Evolutionary conservation across 257 asterid species (phyloP).

Genomic region (Gynochthodes officinalis): DNA sequence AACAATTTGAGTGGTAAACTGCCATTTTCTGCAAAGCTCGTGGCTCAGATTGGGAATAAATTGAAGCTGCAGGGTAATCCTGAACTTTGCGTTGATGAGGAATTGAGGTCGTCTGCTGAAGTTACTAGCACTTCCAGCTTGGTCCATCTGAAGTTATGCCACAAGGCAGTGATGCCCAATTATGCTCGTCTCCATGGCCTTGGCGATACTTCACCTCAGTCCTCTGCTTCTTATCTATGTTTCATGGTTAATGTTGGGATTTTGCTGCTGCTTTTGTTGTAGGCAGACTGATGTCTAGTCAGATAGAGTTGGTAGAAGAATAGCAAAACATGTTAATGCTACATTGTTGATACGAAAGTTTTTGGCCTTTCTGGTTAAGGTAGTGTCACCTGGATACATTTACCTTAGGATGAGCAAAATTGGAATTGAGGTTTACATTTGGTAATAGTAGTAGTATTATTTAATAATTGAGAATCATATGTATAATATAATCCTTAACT

Average conservation of each 20-base stretch:
- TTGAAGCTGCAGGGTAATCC: conserved; percentile 80
- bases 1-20: conserved; percentile 72
- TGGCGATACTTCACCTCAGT: conserved; percentile 26
- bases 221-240: conserved; percentile 21
- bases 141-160: conserved; percentile 50
- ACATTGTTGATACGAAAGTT: conserved; percentile 27
- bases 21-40: conserved; percentile 58
- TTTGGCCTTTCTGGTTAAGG: neutral
- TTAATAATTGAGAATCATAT: too few species aligned
- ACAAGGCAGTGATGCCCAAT: conserved; percentile 30
- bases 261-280: conserved; percentile 17
- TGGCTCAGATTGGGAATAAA: conserved; percentile 58
- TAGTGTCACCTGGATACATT: neutral
- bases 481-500: too few species aligned
- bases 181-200: conserved; percentile 41
- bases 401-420: neutral
- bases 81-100: conserved; percentile 64
- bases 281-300: neutral
- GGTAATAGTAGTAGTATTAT: neutral
- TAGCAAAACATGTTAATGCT: neutral
- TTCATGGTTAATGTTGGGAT: conserved; percentile 25
- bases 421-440: conserved; percentile 7
- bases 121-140: conserved; percentile 24
- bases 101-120: conserved; percentile 37
- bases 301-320: neutral